Percentiles rank a stretch among this genome's conserved stretches.
phyloP scores from a whole-genome alignment of 176 grass and related monocot species.

The Aegilops umbellulata region DNA sequence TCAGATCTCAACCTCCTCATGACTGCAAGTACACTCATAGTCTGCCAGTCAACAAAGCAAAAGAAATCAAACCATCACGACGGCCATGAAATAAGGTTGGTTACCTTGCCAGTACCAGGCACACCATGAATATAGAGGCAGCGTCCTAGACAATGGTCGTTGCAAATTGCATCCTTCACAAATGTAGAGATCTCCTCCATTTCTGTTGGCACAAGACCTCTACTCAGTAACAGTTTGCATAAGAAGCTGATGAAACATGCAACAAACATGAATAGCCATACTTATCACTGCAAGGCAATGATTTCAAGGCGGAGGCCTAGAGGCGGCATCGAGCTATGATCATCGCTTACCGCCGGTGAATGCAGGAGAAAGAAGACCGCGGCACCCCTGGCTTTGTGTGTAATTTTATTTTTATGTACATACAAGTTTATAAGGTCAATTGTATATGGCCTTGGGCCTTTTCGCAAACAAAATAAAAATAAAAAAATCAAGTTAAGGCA shows the following conservation, averaged over 20 bases:
- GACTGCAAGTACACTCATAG: conserved; percentile 87
- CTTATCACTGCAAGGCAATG: conserved; percentile 95
- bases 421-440: no score
- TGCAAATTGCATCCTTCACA: conserved; percentile 88
- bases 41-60: conserved; percentile 49
- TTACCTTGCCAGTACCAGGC: conserved; percentile 97
- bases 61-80: conserved; percentile 21
- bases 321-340: no score
- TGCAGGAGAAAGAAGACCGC: no score
- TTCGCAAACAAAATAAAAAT: no score
- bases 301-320: conserved; percentile 1
- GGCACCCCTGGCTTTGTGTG: no score
- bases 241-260: conserved; percentile 5
- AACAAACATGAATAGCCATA: conserved; percentile 38
- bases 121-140: conserved; percentile 99
- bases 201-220: conserved; percentile 54
- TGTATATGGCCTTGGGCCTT: no score
- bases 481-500: no score
- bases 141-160: conserved; percentile 83
- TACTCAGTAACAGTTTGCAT: conserved; percentile 17
- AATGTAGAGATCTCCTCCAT: conserved; percentile 91
- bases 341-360: no score
- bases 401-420: no score
- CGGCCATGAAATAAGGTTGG: background rate
- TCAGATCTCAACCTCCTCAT: conserved; percentile 83